Conservation (phyloP, 1,284 basidiomycete species). For the Coniophora puteana region DNA sequence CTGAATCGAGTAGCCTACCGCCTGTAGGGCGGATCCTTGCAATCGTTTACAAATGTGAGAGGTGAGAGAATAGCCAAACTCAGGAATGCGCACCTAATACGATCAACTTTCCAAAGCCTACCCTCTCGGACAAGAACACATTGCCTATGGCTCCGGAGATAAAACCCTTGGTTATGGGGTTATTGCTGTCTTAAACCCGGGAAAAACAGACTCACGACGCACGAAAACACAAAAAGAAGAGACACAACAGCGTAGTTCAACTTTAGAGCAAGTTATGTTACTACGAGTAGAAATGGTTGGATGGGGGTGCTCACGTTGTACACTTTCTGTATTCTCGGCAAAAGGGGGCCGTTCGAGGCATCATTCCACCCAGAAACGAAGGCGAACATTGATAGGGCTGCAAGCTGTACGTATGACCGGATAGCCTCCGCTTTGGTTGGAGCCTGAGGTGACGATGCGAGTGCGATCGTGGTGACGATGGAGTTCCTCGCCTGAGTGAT, state of each 20-base stretch:
- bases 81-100: background rate
- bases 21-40: conserved; percentile 21
- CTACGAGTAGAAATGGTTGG: background rate
- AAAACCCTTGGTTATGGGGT: background rate
- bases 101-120: conserved; percentile 2
- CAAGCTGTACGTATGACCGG: conserved; percentile 2
- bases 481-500: too few relatives aligned
- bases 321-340: conserved; percentile 1
- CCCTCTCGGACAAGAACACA: background rate
- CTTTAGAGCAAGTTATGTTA: background rate
- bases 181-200: too few relatives aligned
- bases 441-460: too few relatives aligned
- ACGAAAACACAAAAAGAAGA: conserved; percentile 1
- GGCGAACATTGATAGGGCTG: background rate
- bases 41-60: background rate
- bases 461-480: too few relatives aligned
- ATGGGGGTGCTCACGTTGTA: conserved; percentile 1
- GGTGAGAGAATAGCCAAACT: background rate
- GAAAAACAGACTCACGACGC: background rate
- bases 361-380: background rate
- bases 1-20: conserved; percentile 44
- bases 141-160: background rate
- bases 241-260: background rate
- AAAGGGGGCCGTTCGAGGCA: background rate
- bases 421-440: background rate